Evolutionary conservation across 1,284 basidiomycete genomes (phyloP).

Genomic region (Erythrobasidium hasegawianum): DNA sequence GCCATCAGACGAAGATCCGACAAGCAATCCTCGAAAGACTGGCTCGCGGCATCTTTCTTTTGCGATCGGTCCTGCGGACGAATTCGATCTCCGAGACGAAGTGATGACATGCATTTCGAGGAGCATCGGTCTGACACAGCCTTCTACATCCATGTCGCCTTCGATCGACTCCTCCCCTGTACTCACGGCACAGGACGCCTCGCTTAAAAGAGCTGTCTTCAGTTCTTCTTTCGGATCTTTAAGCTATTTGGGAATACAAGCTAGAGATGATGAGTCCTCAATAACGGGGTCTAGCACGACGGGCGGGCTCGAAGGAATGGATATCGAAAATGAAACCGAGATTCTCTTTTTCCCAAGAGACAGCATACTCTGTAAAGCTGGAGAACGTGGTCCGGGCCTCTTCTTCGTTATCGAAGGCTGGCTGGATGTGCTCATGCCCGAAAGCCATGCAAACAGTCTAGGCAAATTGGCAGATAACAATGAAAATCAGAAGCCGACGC

Average conservation of each 20-base stretch:
- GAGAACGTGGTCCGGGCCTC: slow-evolving; percentile 82
- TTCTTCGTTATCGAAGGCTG: slow-evolving; percentile 99
- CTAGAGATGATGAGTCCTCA: slow-evolving; percentile 53
- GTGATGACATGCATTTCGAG: slow-evolving; percentile 97
- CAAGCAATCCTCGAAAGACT: not conserved
- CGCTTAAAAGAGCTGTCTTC: slow-evolving; percentile 51
- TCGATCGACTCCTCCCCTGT: slow-evolving; percentile 41
- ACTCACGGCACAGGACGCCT: slow-evolving; percentile 36
- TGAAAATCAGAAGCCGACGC: not conserved
- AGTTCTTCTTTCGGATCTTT: slow-evolving; percentile 78
- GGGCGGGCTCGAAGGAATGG: slow-evolving; percentile 59
- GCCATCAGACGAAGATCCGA: slow-evolving; percentile 30
- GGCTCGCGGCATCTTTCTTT: slow-evolving; percentile 9
- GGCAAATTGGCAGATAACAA: slow-evolving; percentile 3
- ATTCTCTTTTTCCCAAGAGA: slow-evolving; percentile 89
- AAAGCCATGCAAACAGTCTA: slow-evolving; percentile 45
- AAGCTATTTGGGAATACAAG: slow-evolving; percentile 68
- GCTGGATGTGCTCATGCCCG: slow-evolving; percentile 80
- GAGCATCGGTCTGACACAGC: slow-evolving; percentile 91
- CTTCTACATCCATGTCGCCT: slow-evolving; percentile 54
- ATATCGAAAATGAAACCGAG: slow-evolving; percentile 89
- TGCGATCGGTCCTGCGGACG: slow-evolving; percentile 51
- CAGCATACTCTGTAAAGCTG: slow-evolving; percentile 78
- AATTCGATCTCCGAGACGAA: slow-evolving; percentile 85
- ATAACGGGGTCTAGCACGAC: slow-evolving; percentile 50